Base-by-base conservation (phyloP, 495 filamentous ascomycete species). In the Hypoxylon lienhwacheense region DNA sequence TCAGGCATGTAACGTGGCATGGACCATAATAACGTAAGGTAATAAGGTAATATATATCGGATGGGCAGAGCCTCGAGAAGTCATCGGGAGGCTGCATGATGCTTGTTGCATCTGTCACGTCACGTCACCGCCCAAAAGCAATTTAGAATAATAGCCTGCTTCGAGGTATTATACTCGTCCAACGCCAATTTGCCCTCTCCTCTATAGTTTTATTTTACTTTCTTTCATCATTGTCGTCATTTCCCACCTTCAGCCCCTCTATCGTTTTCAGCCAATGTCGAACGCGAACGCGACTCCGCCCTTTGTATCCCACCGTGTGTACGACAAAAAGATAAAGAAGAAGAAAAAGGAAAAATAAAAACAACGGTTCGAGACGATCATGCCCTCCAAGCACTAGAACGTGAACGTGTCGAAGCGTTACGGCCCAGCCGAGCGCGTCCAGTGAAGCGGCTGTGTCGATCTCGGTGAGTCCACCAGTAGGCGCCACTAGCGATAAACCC, bases 391-490 rank as follows among this genome's bases (percentile, higher is more conserved):
- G 8, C 48, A 3, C 53, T 54, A 7, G 59, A 63, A 16, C 59
- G 53, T 26, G 59, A 63, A 16, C 59, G 53, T 26, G 49, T 49
- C 39, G 59, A 63, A 19, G 40, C 25, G 33, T 50, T 61, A 21
- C 52, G 58, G 29, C 49, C 55, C 1, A 81, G 66, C 29, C 49
- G 71, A 16, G 76, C 78, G 29, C 79, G 69, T 35, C 77, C 75
- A 14, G 79, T 80, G 46, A 76, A 80, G 24, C 71, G 72, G 12
- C 64, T 70, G 11, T 66, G 65, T 14, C 65, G 59, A 2, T 74
- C 62, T 16, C 71, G 64, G 40, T 78, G 73, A 33, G 55, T 62
- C 55, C 68, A 70, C 72, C 71, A 81, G 54, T 76, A 79, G 0
- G 64, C 45, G 5, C 66, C 63, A 19, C 69, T 67, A 8, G 66